Evolutionary conservation across 768 basidiomycete genomes (phyloP).

Genomic region (Lentinus tigrinus): DNA sequence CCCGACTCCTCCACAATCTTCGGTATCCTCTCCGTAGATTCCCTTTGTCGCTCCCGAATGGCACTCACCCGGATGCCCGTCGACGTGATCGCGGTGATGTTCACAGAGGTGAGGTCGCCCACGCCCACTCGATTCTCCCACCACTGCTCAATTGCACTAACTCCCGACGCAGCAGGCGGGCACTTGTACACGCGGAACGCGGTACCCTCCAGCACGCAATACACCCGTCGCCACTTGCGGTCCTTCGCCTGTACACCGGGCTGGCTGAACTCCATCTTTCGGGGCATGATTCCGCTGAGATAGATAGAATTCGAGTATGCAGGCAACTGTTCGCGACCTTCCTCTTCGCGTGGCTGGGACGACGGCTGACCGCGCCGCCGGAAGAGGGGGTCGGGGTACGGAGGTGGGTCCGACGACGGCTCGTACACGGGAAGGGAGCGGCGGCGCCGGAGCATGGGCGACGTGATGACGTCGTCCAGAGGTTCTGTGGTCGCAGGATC

Average conservation of each 20-base stretch:
- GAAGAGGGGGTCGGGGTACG: constrained; percentile 53
- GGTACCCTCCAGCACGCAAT: constrained; percentile 94
- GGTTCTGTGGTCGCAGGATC: background rate
- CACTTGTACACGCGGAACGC: constrained; percentile 73
- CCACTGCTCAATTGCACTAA: constrained; percentile 64
- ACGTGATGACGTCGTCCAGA: constrained; percentile 16
- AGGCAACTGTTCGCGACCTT: constrained; percentile 80
- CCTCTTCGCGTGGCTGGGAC: constrained; percentile 67
- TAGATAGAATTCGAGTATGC: constrained; percentile 79
- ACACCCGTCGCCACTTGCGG: constrained; percentile 85
- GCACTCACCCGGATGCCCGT: constrained; percentile 28
- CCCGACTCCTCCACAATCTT: constrained; percentile 22
- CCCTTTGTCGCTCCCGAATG: constrained; percentile 28
- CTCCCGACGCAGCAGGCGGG: constrained; percentile 40
- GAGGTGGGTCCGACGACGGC: constrained; percentile 59
- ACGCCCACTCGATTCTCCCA: constrained; percentile 78
- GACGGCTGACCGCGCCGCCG: constrained; percentile 24
- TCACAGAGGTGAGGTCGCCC: constrained; percentile 48
- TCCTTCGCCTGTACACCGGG: constrained; percentile 89
- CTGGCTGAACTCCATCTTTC: constrained; percentile 88
- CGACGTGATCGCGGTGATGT: constrained; percentile 18
- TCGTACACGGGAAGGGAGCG: constrained; percentile 72
- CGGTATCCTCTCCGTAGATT: constrained; percentile 7
- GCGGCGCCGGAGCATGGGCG: constrained; percentile 51
- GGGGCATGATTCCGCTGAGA: constrained; percentile 76